Evolutionary conservation across 2,329 filamentous ascomycete species (phyloP), one percentile per base, ranked within the genome.

Genomic region (Trichoderma koningii): DNA sequence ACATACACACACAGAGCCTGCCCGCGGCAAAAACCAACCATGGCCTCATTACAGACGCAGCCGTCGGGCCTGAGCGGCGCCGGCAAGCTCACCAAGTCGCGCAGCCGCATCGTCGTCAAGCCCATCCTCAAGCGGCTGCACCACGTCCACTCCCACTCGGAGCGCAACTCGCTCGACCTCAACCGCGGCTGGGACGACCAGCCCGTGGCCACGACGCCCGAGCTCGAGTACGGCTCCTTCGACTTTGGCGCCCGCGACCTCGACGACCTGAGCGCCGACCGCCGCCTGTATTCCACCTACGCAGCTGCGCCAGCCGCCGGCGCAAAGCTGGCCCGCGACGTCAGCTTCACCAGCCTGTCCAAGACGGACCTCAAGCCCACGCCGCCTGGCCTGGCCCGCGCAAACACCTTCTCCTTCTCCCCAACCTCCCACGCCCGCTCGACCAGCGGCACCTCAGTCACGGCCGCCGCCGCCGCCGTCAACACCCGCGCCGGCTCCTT

Each of bases 141-240:
- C 60, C 69, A 69, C 45, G 56, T 63, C 50, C 64, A 66, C 64
- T 56, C 64, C 10, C 79, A 82, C 55, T 86, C 84, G 69, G 85
- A 87, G 69, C 87, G 87, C 77, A 87, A 81, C 71, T 88, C 86
- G 52, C 75, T 88, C 66, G 87, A 89, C 70, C 74, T 89, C 67
- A 83, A 88, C 72, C 82, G 86, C 51, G 79, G 80, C 21, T 86
- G 84, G 80, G 82, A 85, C 48, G 85, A 87, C 66, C 83, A 86
- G 70, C 72, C 71, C 38, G 67, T 68, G 10, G 66, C 66, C 7
- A 61, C 55, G 7, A 56, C 64, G n/a, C 64, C 64, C 41, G 60
- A 66, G 23, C 65, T 68, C 9, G 72, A 72, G 75, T 71, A 73
- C 68, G 69, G 70, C 51, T 72, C 69, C 60, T 68, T 71, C 55